Evolutionary conservation across 2,329 filamentous ascomycete genomes (phyloP).

Genomic region (Aureobasidium sp.): DNA sequence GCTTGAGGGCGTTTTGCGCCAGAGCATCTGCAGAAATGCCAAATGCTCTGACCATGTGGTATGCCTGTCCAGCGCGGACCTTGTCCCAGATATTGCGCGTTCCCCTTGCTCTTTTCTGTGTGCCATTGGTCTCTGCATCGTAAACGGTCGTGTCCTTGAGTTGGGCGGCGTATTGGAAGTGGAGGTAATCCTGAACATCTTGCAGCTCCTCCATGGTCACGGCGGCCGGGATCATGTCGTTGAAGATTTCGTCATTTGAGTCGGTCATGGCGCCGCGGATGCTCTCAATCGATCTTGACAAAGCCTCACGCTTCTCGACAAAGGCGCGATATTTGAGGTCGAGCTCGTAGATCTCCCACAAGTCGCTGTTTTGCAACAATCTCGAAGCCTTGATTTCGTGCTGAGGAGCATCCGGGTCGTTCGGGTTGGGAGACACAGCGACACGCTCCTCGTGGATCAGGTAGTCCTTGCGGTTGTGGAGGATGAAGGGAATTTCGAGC

Average conservation of each 20-base stretch:
- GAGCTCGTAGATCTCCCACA: slow-evolving; percentile 91
- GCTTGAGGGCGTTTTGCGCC: slow-evolving; percentile 72
- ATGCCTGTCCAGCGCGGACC: slow-evolving; percentile 69
- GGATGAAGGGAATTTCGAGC: slow-evolving; percentile 93
- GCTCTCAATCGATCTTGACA: slow-evolving; percentile 61
- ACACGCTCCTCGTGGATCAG: slow-evolving; percentile 77
- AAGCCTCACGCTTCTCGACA: slow-evolving; percentile 79
- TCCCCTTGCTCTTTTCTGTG: slow-evolving; percentile 72
- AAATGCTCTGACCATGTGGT: slow-evolving; percentile 76
- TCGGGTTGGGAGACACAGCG: slow-evolving; percentile 50
- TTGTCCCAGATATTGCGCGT: slow-evolving; percentile 75
- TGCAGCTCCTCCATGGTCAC: slow-evolving; percentile 91
- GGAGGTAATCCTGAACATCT: slow-evolving; percentile 90
- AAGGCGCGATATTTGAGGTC: slow-evolving; percentile 93
- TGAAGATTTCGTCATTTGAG: slow-evolving; percentile 64
- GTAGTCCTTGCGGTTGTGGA: slow-evolving; percentile 96
- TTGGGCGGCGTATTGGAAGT: slow-evolving; percentile 82
- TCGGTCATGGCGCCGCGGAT: slow-evolving; percentile 33
- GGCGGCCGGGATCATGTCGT: slow-evolving; percentile 71
- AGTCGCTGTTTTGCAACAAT: slow-evolving; percentile 79
- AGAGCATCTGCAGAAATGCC: slow-evolving; percentile 84
- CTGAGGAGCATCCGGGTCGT: slow-evolving; percentile 62
- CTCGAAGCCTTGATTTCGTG: slow-evolving; percentile 73
- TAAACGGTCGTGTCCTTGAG: slow-evolving; percentile 68
- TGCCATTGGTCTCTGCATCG: slow-evolving; percentile 52